Evolutionary conservation across 768 basidiomycete species (phyloP).

Genomic region (Mycena latifolia): DNA sequence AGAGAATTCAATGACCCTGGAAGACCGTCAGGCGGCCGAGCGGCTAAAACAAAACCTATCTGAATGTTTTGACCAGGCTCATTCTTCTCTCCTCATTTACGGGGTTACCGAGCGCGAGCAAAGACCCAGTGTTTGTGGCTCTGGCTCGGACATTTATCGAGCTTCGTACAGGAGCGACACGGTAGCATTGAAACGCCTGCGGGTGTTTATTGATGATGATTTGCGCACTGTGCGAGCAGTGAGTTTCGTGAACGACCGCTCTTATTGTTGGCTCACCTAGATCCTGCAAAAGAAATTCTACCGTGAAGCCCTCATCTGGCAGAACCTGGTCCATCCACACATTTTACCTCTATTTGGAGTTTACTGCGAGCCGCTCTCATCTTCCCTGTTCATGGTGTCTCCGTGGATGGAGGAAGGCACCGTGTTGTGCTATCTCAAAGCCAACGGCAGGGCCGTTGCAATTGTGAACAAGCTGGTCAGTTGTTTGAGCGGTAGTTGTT

Average conservation of each 20-base stretch:
- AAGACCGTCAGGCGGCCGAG: too few relatives aligned
- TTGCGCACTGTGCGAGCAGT: constrained; percentile 5
- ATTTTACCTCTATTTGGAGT: constrained; percentile 47
- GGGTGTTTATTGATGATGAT: constrained; percentile 1
- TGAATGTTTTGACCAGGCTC: too few relatives aligned
- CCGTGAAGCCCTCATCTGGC: constrained; percentile 46
- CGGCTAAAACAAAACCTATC: too few relatives aligned
- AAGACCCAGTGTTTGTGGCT: too few relatives aligned
- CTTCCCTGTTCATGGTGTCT: constrained; percentile 43
- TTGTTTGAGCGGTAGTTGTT: neutral
- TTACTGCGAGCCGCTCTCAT: constrained; percentile 40
- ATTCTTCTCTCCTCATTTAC: too few relatives aligned
- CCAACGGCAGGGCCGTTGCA: constrained; percentile 34
- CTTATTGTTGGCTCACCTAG: too few relatives aligned
- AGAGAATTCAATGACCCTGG: neutral
- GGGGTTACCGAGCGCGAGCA: neutral
- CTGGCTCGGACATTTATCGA: neutral
- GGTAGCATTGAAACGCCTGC: constrained; percentile 4
- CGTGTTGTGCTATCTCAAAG: constrained; percentile 38
- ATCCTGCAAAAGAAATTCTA: constrained; percentile 40
- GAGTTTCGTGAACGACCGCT: too few relatives aligned
- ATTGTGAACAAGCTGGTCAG: constrained; percentile 37
- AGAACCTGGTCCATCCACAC: constrained; percentile 42
- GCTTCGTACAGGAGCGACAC: neutral
- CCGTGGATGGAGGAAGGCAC: constrained; percentile 48